These are phyloP conservation scores for Spinacia oleracea DNA, from an alignment of 179 eudicot genomes.

Conservation along the genomic window DNA sequence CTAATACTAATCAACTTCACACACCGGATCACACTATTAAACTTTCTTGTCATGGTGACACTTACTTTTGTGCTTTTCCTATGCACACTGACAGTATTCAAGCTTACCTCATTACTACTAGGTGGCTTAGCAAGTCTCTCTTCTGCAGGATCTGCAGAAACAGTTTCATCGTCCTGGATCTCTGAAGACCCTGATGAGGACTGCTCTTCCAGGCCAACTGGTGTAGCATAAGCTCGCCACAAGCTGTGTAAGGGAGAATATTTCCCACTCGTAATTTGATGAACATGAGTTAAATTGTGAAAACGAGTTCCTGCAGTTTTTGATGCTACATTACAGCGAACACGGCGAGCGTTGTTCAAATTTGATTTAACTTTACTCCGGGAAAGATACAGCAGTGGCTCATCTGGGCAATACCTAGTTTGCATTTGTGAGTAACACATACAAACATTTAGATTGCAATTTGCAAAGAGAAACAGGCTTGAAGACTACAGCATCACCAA, in stretches of 20 bases:
- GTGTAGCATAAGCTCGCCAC: conserved; percentile 38
- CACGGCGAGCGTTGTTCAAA: conserved; percentile 1
- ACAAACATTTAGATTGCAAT: conserved; percentile 1
- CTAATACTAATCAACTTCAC: not conserved
- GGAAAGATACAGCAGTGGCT: conserved; percentile 32
- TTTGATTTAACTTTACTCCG: conserved; percentile 26
- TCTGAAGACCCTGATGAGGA: conserved; percentile 43
- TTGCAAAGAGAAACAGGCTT: not conserved
- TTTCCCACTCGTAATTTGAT: conserved; percentile 32
- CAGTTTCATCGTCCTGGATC: conserved; percentile 33
- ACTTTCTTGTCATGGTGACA: not conserved
- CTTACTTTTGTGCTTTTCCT: not conserved
- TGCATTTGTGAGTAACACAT: conserved; percentile 10
- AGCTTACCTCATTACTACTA: conserved; percentile 55
- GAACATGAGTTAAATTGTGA: conserved; percentile 23
- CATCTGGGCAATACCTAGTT: conserved; percentile 37
- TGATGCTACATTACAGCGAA: conserved; percentile 32
- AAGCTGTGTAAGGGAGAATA: conserved; percentile 19
- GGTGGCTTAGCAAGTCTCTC: conserved; percentile 41
- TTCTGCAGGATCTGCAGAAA: conserved; percentile 32
- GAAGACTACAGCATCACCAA: not conserved
- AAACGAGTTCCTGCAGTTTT: conserved; percentile 28
- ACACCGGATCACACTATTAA: not conserved
- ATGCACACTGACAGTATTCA: not conserved
- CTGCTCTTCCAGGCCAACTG: conserved; percentile 49